A percentile compares a stretch with the other conserved stretches of the same genome.
phyloP scores from a whole-genome alignment of 371 early-diverging fungal genomes.

The Mucor lusitanicus region DNA sequence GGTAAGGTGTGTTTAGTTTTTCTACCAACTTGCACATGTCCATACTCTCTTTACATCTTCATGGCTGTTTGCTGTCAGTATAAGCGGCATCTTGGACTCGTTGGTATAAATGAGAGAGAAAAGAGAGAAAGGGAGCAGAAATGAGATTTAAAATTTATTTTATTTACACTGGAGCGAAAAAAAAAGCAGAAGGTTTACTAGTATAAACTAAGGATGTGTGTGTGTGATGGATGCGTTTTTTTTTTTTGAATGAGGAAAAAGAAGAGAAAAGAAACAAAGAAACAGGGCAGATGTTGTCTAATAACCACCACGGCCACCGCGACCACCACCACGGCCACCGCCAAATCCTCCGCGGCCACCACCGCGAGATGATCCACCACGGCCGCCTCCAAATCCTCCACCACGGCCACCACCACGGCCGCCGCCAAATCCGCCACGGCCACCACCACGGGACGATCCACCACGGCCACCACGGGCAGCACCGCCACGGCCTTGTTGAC shows the following conservation, averaged over 20 bases:
- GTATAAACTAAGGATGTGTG: no score
- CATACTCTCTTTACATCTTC: not conserved
- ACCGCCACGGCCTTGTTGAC: conserved; percentile 48
- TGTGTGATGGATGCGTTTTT: no score
- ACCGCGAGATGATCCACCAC: no score
- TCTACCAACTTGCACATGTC: no score
- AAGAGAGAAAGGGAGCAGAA: not conserved
- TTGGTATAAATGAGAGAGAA: not conserved
- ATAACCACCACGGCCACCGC: conserved; percentile 22
- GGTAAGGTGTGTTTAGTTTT: not conserved
- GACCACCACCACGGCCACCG: conserved; percentile 12
- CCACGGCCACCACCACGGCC: conserved; percentile 30
- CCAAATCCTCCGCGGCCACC: conserved; percentile 14
- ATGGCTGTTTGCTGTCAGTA: not conserved
- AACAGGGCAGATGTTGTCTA: not conserved
- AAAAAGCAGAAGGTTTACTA: not conserved
- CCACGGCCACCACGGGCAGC: conserved; percentile 34
- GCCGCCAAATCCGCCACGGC: conserved; percentile 27
- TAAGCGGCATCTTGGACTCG: not conserved
- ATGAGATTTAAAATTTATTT: not conserved
- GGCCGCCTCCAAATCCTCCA: conserved; percentile 24
- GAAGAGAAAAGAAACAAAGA: not conserved
- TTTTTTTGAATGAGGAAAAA: not conserved
- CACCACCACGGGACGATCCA: conserved; percentile 2
- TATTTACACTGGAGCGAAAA: not conserved